These are phyloP conservation scores for Penicillium fimorum DNA, from an alignment of 495 filamentous ascomycete species.

Conservation along the genomic window DNA sequence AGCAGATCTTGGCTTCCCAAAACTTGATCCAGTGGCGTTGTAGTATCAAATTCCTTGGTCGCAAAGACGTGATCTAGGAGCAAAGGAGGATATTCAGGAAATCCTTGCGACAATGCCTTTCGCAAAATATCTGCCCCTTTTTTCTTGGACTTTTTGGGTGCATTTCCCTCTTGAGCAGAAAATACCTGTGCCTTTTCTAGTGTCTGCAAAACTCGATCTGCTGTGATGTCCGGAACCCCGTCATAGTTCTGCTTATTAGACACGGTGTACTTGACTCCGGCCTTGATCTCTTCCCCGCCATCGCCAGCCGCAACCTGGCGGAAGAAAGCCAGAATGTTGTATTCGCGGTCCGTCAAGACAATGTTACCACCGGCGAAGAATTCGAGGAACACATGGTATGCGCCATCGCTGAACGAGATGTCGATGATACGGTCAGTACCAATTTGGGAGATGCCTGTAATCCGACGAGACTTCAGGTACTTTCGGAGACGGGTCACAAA, in stretches of 20 bases:
- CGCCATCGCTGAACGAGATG: constrained; percentile 86
- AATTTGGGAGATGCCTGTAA: constrained; percentile 78
- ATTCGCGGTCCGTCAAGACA: constrained; percentile 78
- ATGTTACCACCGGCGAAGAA: constrained; percentile 98
- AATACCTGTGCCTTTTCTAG: constrained; percentile 63
- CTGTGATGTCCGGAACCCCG: constrained; percentile 71
- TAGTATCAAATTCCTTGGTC: constrained; percentile 62
- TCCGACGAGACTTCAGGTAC: constrained; percentile 77
- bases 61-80: constrained; percentile 84
- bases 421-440: constrained; percentile 94
- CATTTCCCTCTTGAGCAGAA: constrained; percentile 47
- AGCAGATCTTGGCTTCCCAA: constrained; percentile 63
- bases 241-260: constrained; percentile 77
- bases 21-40: constrained; percentile 63
- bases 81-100: constrained; percentile 82
- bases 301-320: constrained; percentile 74
- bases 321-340: constrained; percentile 74
- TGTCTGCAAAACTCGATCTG: constrained; percentile 64
- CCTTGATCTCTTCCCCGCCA: constrained; percentile 67
- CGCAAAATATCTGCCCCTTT: constrained; percentile 75
- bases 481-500: constrained; percentile 87
- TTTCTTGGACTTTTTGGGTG: constrained; percentile 72
- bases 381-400: constrained; percentile 83
- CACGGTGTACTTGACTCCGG: constrained; percentile 75
- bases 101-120: constrained; percentile 74